These are phyloP conservation scores for Ogataea dorogensis DNA, from an alignment of 805 yeast genomes.

Conservation along the genomic window DNA sequence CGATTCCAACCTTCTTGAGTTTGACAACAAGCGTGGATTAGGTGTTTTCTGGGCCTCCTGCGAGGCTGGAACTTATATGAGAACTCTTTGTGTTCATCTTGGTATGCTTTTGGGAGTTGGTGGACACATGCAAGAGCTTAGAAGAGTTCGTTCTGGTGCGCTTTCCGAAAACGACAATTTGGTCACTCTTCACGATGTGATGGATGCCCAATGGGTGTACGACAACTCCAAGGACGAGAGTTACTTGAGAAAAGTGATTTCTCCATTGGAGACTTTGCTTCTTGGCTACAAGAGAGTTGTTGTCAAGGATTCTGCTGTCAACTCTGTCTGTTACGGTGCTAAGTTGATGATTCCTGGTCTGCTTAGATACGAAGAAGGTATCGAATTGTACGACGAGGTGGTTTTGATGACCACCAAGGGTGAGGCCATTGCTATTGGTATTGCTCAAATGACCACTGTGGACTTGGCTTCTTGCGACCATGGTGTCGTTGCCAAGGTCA, in stretches of 20 bases:
- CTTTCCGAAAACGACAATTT: conserved; percentile 83
- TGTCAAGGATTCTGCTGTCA: conserved; percentile 88
- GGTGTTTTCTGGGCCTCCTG: conserved; percentile 99
- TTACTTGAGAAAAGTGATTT: conserved; percentile 87
- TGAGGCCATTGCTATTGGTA: conserved; percentile 97
- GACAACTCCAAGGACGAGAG: conserved; percentile 97
- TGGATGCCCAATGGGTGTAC: conserved; percentile 97
- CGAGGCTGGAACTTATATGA: conserved; percentile 99
- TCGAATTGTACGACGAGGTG: conserved; percentile 95
- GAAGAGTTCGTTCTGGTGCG: conserved; percentile 99
- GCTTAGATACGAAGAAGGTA: conserved; percentile 95
- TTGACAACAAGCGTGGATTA: conserved; percentile 92
- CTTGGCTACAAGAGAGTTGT: conserved; percentile 97
- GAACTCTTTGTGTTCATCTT: conserved; percentile 97
- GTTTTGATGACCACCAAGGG: conserved; percentile 98
- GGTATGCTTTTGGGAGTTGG: conserved; percentile 99
- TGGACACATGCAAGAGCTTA: conserved; percentile 99
- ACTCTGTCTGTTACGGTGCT: conserved; percentile 98
- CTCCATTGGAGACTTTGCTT: conserved; percentile 90
- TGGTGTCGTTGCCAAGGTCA: conserved; percentile 97
- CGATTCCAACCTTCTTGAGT: conserved; percentile 92
- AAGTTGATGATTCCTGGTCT: conserved; percentile 98
- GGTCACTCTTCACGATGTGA: conserved; percentile 94
- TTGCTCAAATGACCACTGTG: conserved; percentile 98
- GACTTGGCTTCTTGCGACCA: conserved; percentile 96